Evolutionary conservation across 495 filamentous ascomycete species (phyloP).

Genomic region (Aspergillus saccharolyticus): DNA sequence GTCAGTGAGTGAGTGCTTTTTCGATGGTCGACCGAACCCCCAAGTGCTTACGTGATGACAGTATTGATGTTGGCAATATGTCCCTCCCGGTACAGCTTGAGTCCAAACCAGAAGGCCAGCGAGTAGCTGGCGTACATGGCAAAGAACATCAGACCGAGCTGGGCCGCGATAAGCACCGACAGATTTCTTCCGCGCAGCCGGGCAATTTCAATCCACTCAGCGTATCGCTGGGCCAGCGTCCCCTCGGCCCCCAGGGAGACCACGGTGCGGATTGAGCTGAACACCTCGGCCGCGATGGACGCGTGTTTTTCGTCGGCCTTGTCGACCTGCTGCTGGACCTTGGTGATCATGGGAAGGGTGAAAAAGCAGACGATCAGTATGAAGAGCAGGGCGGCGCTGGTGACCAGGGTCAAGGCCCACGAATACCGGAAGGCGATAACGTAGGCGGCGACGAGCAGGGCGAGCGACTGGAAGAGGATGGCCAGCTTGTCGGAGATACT

Average conservation of each 20-base stretch:
- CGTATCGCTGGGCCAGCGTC: slow-evolving; percentile 34
- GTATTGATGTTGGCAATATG: slow-evolving; percentile 39
- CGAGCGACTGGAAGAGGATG: slow-evolving; percentile 43
- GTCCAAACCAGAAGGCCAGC: slow-evolving; percentile 50
- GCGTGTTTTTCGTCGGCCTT: slow-evolving; percentile 32
- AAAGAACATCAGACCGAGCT: slow-evolving; percentile 33
- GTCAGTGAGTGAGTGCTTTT: no score
- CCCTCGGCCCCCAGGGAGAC: slow-evolving; percentile 48
- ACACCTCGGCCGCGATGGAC: slow-evolving; percentile 43
- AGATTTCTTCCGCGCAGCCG: slow-evolving; percentile 44
- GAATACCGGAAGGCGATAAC: slow-evolving; percentile 46
- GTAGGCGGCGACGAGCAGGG: slow-evolving; percentile 48
- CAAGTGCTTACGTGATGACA: slow-evolving; percentile 40
- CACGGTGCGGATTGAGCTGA: slow-evolving; percentile 47
- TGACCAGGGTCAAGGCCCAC: slow-evolving; percentile 43
- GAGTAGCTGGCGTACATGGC: slow-evolving; percentile 44
- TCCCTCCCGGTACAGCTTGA: slow-evolving; percentile 33
- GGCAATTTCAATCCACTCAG: slow-evolving; percentile 52
- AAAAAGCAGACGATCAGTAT: slow-evolving; percentile 26
- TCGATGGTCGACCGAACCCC: background rate
- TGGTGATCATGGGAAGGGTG: slow-evolving; percentile 40
- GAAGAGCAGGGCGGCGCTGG: slow-evolving; percentile 37
- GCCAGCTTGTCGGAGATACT: slow-evolving; percentile 60
- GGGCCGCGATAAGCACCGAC: slow-evolving; percentile 22
- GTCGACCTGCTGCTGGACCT: slow-evolving; percentile 23